A percentile compares a stretch with the other conserved stretches of the same genome.
These are phyloP conservation scores for Pleurotus salmoneostramineus DNA, from an alignment of 768 basidiomycete species.

Conservation along the genomic window DNA sequence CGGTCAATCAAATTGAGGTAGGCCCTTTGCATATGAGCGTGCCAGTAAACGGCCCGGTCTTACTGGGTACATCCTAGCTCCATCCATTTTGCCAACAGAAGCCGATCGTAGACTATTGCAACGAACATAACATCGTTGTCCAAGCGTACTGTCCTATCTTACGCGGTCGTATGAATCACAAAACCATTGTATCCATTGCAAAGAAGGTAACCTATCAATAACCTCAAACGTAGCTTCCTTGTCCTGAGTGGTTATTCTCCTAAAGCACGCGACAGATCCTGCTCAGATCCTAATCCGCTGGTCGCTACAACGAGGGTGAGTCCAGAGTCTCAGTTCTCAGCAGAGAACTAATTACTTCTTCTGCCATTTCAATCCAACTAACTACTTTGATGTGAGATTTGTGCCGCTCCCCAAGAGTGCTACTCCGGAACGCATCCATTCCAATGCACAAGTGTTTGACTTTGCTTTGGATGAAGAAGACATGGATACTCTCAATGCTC, in stretches of 20 bases:
- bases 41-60: too few relatives aligned
- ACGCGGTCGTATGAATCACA: slow-evolving; percentile 53
- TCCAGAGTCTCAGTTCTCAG: slow-evolving; percentile 4
- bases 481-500: slow-evolving; percentile 54
- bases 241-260: not conserved
- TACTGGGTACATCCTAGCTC: too few relatives aligned
- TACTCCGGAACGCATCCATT: slow-evolving; percentile 61
- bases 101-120: slow-evolving; percentile 74
- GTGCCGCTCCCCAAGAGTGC: slow-evolving; percentile 81
- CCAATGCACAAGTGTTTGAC: slow-evolving; percentile 71
- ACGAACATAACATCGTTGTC: slow-evolving; percentile 52
- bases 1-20: slow-evolving; percentile 84
- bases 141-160: slow-evolving; percentile 79
- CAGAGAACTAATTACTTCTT: not conserved
- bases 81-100: slow-evolving; percentile 83
- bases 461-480: slow-evolving; percentile 67
- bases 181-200: slow-evolving; percentile 49
- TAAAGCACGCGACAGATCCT: slow-evolving; percentile 51
- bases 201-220: slow-evolving; percentile 58
- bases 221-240: not conserved
- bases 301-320: slow-evolving; percentile 81
- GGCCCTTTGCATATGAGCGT: too few relatives aligned
- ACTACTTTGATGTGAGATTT: slow-evolving; percentile 39
- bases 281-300: slow-evolving; percentile 87
- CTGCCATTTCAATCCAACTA: too few relatives aligned